Base-by-base conservation (phyloP, 352 stramenopile genomes). In the Albugo candida region DNA sequence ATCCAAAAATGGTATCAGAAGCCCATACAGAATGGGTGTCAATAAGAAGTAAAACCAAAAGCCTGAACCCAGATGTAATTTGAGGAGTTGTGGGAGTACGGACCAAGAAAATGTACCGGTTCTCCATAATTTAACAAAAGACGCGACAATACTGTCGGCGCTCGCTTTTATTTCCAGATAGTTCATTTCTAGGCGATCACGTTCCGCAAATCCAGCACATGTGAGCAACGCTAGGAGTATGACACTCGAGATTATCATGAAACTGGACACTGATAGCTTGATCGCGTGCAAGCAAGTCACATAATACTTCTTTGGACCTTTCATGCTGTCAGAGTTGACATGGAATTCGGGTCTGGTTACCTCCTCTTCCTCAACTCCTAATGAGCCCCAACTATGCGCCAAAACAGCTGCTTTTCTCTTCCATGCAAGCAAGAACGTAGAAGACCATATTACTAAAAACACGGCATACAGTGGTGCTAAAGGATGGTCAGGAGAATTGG, bases 371-470 rank as follows among this genome's bases (percentile, higher is more conserved):
- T 95, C 84, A 54, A 88, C 94, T 16, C 83, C 77, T 24, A 92
- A 70, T 0, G 86, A 88, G 13, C 84, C 85, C 84, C 84, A 96
- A 14, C 62, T 65, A 51, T 94, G 92, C 13, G 83, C 79, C 16
- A 96, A 63, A 17, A 67, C 53, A 14, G 77, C 68, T 10, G 81
- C 74, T 13, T 75, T 63, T 0, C 82, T 65, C 35, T 73, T 71
- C 85, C 85, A 96, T 18, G 78, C 73, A n/a, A 92, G 57, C 11
- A 95, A 61, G 50, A 96, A 92, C 5, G 76, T 59, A 6, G 78
- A 86, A 13, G 76, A 81, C 85, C 85, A 96, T 5, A 94, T 36
- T 19, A 84, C 79, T 60, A 96, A 87, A 50, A 93, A 92, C 14
- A 95, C 57, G 4, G 82, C 74, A 53, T 94, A 94, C 8, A 75